Conservation (phyloP, 805 yeast genomes). For the Yarrowia bubula region DNA sequence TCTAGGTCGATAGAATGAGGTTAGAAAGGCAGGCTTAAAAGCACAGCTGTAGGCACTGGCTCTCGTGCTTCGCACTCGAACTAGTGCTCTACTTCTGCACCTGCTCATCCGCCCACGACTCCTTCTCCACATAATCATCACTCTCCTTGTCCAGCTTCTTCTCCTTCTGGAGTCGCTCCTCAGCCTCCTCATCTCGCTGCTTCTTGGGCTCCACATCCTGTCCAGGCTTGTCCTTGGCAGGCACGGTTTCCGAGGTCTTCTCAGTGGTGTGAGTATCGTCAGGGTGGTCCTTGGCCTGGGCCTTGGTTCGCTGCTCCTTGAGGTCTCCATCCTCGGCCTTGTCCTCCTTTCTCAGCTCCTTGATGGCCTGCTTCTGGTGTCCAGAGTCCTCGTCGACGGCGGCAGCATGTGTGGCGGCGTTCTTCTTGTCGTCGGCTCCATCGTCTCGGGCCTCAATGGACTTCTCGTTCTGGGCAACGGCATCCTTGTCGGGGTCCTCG, state of each 20-base stretch:
- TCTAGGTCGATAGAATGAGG: no score
- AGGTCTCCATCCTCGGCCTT: background rate
- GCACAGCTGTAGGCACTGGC: no score
- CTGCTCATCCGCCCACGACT: constrained; percentile 12
- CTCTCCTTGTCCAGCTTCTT: constrained; percentile 18
- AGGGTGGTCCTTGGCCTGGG: background rate
- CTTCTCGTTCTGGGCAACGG: background rate
- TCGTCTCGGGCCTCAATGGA: background rate
- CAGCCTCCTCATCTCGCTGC: background rate
- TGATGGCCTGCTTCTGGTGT: constrained; percentile 6
- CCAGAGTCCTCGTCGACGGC: constrained; percentile 9
- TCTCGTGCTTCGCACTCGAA: background rate
- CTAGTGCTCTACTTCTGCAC: background rate
- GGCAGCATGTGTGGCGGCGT: background rate
- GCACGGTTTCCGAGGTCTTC: constrained; percentile 3
- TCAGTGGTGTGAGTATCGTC: background rate
- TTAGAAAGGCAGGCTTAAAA: no score
- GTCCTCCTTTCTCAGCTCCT: constrained; percentile 9
- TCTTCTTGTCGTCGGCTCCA: background rate
- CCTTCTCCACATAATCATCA: constrained; percentile 5
- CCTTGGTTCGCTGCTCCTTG: background rate
- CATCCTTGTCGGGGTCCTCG: background rate
- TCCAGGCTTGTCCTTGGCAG: background rate
- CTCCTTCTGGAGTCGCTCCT: constrained; percentile 6
- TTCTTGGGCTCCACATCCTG: constrained; percentile 11